Evolutionary conservation across 306 rosid genomes (phyloP), one percentile per base, ranked within the genome.

Genomic region (Malus asiatica): DNA sequence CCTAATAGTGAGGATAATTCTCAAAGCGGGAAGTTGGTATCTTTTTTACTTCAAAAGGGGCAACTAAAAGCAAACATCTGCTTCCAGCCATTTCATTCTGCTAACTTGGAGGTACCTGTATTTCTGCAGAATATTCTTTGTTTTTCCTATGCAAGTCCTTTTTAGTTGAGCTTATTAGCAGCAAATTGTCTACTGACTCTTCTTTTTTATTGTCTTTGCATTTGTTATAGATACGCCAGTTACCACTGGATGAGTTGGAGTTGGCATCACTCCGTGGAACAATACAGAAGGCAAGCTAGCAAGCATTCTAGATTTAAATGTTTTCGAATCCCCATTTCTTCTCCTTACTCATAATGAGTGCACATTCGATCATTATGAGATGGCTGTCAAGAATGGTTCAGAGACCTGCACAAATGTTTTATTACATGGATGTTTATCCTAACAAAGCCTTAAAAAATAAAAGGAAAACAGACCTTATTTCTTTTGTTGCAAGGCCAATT

Each of bases 251-350:
- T 75, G 98, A 90, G 75, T 79, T 93, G 90, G 98, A 90, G 83
- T 86, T 93, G 80, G 95, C 95, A 83, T 93, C 98, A 55, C 93
- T 93, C 58, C 84, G 95, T 87, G 98, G 98, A 81, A 86, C 91
- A 75, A 84, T 93, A 85, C 98, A 87, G 81, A 89, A 88, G 87
- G 98, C 92, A 90, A 78, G 90, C 23, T 72, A 48, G 78, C 68
- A 53, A 53, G 72, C 25, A 38, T 78, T 35, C 45, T 66, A 60
- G 81, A 22, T 57, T 62, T 62, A 32, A 72, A 58, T 86, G 38
- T 74, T 69, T 81, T 73, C 27, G 29, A 53, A 23, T 33, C 79
- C 73, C 44, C 72, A 15, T 73, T 60, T 67, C 78, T 22, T 71
- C 33, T 35, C 33, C 44, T 58, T 38, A 19, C 6, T 66, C 29